Percentiles rank a stretch among this genome's conserved stretches.
These are phyloP conservation scores for Phylloporus sp. DNA, from an alignment of 768 basidiomycete species.

Conservation along the genomic window DNA sequence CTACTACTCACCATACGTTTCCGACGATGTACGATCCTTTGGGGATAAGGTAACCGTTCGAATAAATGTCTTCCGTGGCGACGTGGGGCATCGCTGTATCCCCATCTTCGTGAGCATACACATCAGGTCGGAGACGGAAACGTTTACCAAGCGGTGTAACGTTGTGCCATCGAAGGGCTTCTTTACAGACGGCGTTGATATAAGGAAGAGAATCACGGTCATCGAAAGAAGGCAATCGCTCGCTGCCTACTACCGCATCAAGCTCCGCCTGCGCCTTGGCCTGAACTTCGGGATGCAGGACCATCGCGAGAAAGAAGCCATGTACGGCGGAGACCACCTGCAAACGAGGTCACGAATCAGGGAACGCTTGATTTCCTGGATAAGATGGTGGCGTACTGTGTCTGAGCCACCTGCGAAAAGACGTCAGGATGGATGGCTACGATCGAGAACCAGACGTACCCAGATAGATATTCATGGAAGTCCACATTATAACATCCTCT, in stretches of 20 bases:
- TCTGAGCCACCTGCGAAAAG: slow-evolving; percentile 37
- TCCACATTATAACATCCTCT: slow-evolving; percentile 20
- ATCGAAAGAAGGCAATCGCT: slow-evolving; percentile 16
- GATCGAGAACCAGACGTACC: neutral
- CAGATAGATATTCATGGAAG: slow-evolving; percentile 4
- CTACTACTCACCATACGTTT: slow-evolving; percentile 21
- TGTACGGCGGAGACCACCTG: slow-evolving; percentile 15
- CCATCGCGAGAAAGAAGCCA: slow-evolving; percentile 25
- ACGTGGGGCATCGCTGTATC: slow-evolving; percentile 15
- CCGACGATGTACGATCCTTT: slow-evolving; percentile 23
- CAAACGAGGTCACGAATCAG: neutral
- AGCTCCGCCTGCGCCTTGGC: slow-evolving; percentile 24
- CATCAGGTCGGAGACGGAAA: slow-evolving; percentile 1
- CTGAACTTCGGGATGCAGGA: slow-evolving; percentile 22
- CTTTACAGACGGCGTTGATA: slow-evolving; percentile 22
- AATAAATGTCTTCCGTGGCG: slow-evolving; percentile 18
- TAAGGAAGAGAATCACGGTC: slow-evolving; percentile 25
- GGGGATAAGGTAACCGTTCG: slow-evolving; percentile 15
- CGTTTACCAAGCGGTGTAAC: slow-evolving; percentile 13
- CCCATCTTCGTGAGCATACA: neutral
- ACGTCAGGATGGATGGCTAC: neutral
- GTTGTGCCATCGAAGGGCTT: slow-evolving; percentile 24
- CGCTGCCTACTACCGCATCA: slow-evolving; percentile 19
- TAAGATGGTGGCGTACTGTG: slow-evolving; percentile 32
- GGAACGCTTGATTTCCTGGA: slow-evolving; percentile 33